Evolutionary conservation across 306 rosid species (phyloP), one percentile per base, ranked within the genome.

Genomic region (Trifolium fragiferum): DNA sequence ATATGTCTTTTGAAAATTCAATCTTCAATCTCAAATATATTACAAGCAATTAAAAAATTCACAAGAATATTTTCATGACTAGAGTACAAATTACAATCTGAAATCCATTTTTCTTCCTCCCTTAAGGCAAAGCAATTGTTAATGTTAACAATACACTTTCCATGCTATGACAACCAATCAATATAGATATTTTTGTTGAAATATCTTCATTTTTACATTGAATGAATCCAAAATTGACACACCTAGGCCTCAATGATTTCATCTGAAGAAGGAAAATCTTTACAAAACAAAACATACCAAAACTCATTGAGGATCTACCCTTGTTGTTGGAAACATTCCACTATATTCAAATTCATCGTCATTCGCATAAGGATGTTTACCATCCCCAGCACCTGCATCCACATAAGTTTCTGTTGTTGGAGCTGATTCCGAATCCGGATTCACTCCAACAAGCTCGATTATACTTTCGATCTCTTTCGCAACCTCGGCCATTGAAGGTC

Each of bases 401-500:
- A 67, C 87, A 40, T 81, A 78, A 70, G 74, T 83, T 78, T 83
- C 81, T 50, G 89, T 75, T 30, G 82, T 80, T 61, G 87, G n/a
- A 49, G 82, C 83, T 53, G 92, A 87, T 59, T 77, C 89, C 25
- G 86, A 62, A 77, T 69, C 72, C 1, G 85, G 83, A 68, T 87
- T 91, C 78, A 83, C 23, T 70, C 88, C 90, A 54, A 79, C 86
- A 27, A 81, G 76, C 76, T 80, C 86, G 57, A 86, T 75, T 46
- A 90, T 84, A 62, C 55, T 80, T 81, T 90, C 93, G 19, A 92
- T 78, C 88, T 76, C 96, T 80, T 90, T 92, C 11, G 87, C 90
- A 47, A 85, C 96, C 74, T 83, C 89, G 20, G 92, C 88, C 96
- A 88, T 90, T 12, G 79, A 59, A 74, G 98, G 96, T 72, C 96